Percentiles rank a stretch among this genome's conserved stretches.
Conservation (phyloP, 495 filamentous ascomycete species). For the Pseudoneurospora amorphoporcata region DNA sequence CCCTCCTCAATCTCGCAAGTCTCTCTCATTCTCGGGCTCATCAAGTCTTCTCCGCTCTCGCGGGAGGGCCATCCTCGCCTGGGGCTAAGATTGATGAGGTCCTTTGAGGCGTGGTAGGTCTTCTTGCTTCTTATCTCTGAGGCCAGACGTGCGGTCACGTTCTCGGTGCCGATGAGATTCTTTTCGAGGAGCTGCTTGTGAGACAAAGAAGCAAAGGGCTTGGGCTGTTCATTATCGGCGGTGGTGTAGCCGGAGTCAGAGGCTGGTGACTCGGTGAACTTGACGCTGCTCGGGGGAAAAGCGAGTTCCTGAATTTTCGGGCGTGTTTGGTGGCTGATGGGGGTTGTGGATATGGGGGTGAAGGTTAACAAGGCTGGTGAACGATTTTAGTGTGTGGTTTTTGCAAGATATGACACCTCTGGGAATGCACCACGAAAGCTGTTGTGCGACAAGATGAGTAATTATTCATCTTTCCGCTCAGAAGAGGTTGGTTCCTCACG, state of each 20-base stretch:
- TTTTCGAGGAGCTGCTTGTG: background rate
- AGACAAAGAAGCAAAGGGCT: background rate
- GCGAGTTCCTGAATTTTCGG: background rate
- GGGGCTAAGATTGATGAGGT: background rate
- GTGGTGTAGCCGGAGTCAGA: background rate
- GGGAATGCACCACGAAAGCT: background rate
- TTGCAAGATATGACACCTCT: background rate
- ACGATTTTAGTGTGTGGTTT: background rate
- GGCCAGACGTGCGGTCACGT: background rate
- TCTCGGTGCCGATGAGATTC: background rate
- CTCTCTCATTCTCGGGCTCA: background rate
- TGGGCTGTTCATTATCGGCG: background rate
- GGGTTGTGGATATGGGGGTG: background rate
- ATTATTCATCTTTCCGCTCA: background rate
- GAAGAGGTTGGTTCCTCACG: no score
- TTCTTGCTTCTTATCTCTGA: background rate
- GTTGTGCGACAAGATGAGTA: background rate
- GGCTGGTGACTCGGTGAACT: background rate
- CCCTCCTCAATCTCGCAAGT: background rate
- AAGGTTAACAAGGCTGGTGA: background rate
- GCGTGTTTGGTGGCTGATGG: background rate
- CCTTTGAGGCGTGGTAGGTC: background rate
- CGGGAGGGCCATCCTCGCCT: background rate
- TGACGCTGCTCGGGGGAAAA: background rate
- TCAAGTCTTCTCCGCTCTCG: background rate